phyloP scores from a whole-genome alignment of 768 basidiomycete species.

The Podaxis rugospora region DNA sequence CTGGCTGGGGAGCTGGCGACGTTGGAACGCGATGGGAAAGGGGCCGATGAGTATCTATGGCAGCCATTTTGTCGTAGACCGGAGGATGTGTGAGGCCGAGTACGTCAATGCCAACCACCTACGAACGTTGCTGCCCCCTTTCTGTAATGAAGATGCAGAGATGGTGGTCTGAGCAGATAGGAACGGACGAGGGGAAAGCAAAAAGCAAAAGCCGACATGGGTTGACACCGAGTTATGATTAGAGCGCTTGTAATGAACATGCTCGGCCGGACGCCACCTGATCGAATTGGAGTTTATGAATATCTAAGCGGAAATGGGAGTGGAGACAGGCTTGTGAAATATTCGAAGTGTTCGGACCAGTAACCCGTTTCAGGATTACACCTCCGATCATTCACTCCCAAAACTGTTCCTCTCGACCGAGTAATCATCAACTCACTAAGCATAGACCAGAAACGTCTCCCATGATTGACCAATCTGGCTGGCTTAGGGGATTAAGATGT shows the following conservation, averaged over 20 bases:
- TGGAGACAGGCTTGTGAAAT: not conserved
- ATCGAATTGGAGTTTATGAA: not conserved
- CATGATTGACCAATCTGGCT: not conserved
- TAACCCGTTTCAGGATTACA: not conserved
- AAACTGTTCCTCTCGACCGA: not conserved
- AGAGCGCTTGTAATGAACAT: not conserved
- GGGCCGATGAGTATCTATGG: conserved; percentile 6
- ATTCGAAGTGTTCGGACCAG: not conserved
- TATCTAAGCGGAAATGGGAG: not conserved
- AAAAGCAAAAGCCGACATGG: not conserved
- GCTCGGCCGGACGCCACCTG: not conserved
- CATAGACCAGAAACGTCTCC: not conserved
- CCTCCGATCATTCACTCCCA: not conserved
- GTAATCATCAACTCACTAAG: not conserved
- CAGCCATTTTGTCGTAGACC: conserved; percentile 10
- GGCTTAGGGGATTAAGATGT: not conserved
- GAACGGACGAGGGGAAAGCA: not conserved
- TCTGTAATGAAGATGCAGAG: not conserved
- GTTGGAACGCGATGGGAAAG: conserved; percentile 3
- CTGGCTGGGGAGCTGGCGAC: conserved; percentile 8
- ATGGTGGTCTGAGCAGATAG: not conserved
- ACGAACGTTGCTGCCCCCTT: not conserved
- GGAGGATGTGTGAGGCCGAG: conserved; percentile 7
- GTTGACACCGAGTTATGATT: conserved; percentile 9
- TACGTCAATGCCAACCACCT: not conserved